phyloP scores from a whole-genome alignment of 257 asterid species.

The Nicotiana attenuata region DNA sequence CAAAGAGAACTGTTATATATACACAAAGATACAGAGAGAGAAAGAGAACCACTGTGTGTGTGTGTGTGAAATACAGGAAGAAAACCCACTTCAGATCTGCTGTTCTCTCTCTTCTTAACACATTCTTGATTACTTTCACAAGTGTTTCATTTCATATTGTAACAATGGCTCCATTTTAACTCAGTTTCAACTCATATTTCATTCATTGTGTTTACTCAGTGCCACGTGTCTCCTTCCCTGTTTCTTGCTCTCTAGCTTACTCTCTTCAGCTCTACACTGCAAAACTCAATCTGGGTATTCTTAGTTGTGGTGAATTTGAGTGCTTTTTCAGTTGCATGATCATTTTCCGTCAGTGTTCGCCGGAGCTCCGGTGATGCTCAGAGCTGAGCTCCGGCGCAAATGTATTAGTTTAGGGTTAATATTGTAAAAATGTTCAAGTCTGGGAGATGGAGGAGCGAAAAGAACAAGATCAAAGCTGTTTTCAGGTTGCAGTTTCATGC shows the following conservation, averaged over 20 bases:
- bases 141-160: slow-evolving; percentile 17
- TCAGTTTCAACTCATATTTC: slow-evolving; percentile 32
- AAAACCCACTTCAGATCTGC: slow-evolving; percentile 39
- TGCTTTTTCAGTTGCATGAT: slow-evolving; percentile 29
- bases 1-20: neutral
- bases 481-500: slow-evolving; percentile 97
- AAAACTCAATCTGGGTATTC: slow-evolving; percentile 22
- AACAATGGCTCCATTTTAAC: slow-evolving; percentile 2
- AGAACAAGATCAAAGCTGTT: slow-evolving; percentile 82
- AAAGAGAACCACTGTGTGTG: slow-evolving; percentile 13
- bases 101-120: slow-evolving; percentile 10
- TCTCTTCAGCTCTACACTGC: neutral
- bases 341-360: slow-evolving; percentile 42
- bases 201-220: slow-evolving; percentile 25
- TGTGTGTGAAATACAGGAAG: neutral
- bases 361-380: slow-evolving; percentile 67
- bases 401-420: slow-evolving; percentile 33
- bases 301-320: neutral
- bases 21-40: slow-evolving; percentile 33
- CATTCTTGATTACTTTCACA: slow-evolving; percentile 26
- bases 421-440: slow-evolving; percentile 70
- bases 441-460: slow-evolving; percentile 87
- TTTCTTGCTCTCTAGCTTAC: neutral
- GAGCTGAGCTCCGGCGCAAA: slow-evolving; percentile 57
- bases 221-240: slow-evolving; percentile 12